phyloP scores from a whole-genome alignment of 2,329 filamentous ascomycete genomes.

The Graphium sp. region DNA sequence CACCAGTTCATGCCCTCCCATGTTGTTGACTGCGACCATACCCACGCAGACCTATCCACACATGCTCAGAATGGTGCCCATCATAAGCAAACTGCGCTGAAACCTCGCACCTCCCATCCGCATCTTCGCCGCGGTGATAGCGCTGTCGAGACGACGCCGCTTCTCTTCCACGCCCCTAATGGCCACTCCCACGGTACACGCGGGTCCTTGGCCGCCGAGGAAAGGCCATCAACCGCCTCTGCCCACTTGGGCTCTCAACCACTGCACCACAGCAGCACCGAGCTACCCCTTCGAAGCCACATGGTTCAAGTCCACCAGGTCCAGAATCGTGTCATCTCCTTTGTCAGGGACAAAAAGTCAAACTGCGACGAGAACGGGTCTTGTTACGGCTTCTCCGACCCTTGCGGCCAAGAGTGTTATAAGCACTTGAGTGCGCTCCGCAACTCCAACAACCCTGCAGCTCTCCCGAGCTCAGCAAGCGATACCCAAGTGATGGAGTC shows the following conservation, averaged over 20 bases:
- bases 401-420: constrained; percentile 49
- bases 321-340: constrained; percentile 41
- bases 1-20: constrained; percentile 64
- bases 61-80: constrained; percentile 2
- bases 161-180: constrained; percentile 19
- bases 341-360: constrained; percentile 46
- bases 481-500: constrained; percentile 15
- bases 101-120: constrained; percentile 10
- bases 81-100: constrained; percentile 8
- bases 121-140: neutral
- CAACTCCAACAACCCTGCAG: too few relatives aligned
- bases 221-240: constrained; percentile 1
- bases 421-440: constrained; percentile 34
- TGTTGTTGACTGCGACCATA: constrained; percentile 66
- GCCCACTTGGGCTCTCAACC: neutral
- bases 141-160: constrained; percentile 28
- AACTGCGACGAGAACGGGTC: constrained; percentile 44
- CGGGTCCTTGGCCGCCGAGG: neutral
- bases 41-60: constrained; percentile 33
- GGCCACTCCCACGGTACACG: neutral
- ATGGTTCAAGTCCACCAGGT: constrained; percentile 17
- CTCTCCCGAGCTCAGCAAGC: constrained; percentile 15
- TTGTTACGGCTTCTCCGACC: constrained; percentile 48
- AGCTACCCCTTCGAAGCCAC: neutral
- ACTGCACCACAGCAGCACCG: too few relatives aligned